Conservation (phyloP, 345 rosid species). For the Aquilaria malaccensis region DNA sequence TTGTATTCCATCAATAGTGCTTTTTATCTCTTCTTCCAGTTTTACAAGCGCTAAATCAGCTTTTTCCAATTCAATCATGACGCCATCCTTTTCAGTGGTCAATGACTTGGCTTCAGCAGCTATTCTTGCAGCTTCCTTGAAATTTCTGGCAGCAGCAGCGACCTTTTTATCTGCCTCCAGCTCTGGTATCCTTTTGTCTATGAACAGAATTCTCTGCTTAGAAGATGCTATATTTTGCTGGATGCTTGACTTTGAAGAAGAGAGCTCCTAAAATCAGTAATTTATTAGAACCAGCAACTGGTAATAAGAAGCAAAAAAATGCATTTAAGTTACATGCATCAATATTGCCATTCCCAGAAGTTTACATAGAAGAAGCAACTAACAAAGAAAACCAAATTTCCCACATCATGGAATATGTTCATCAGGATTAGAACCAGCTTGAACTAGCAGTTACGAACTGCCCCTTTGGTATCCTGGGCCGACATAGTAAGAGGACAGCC, state of each 20-base stretch:
- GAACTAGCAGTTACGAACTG: too few relatives aligned
- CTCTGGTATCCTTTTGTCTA: slow-evolving; percentile 77
- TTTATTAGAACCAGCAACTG: slow-evolving; percentile 5
- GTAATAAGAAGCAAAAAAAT: slow-evolving; percentile 6
- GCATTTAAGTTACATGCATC: not conserved
- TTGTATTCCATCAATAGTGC: slow-evolving; percentile 48
- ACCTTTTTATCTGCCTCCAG: slow-evolving; percentile 89
- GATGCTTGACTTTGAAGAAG: slow-evolving; percentile 72
- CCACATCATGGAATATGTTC: too few relatives aligned
- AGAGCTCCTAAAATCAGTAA: slow-evolving; percentile 45
- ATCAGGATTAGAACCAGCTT: too few relatives aligned
- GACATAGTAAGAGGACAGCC: too few relatives aligned
- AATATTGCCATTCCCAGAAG: not conserved
- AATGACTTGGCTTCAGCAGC: slow-evolving; percentile 88
- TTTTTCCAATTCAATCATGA: slow-evolving; percentile 49
- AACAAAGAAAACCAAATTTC: too few relatives aligned
- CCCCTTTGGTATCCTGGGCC: too few relatives aligned
- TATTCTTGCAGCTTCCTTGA: slow-evolving; percentile 88
- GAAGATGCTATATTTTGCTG: slow-evolving; percentile 69
- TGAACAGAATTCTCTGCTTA: slow-evolving; percentile 59
- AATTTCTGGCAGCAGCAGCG: slow-evolving; percentile 78
- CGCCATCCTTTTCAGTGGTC: slow-evolving; percentile 51
- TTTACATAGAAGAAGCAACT: too few relatives aligned
- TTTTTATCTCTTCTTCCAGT: slow-evolving; percentile 52
- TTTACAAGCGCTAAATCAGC: slow-evolving; percentile 39